Base-by-base conservation (phyloP, 371 early-diverging fungal genomes). In the Blyttiomyces sp. region DNA sequence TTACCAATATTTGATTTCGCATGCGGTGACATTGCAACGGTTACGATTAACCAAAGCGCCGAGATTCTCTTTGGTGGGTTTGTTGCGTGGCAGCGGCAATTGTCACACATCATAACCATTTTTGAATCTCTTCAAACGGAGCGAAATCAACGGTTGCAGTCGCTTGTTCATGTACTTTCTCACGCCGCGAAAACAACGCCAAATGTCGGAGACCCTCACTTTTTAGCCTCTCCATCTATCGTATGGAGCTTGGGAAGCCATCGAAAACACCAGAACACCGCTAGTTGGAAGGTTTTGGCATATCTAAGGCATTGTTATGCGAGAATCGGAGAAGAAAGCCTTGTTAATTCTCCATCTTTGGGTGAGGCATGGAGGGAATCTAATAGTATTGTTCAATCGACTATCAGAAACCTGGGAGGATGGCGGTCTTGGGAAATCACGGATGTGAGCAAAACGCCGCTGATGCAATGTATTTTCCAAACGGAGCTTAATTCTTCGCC, bases 241-340 rank as follows among this genome's bases (percentile, higher is more conserved):
- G 74, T 89, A 43, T 82, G 90, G 56, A 68, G 85, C n/a, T 57
- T 90, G n/a, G 88, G 87, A 2, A 53, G 28, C 32, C 79, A 82
- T 3, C 71, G 81, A 4, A 53, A 68, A 55, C 84, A 85, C 52
- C 83, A 90, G 57, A 80, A 77, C 13, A 87, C 88, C 58, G 77
- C 79, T 11, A 88, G 88, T 16, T 92, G 93, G 93, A 90, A 88
- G 57, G 53, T 92, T 1, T 60, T 92, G 4, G 81, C 80, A 2
- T 83, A 88, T 35, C 76, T 91, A 63, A 21, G 53, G 26, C 21
- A 54, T 43, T 43, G 44, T 42, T 31, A 31, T 4, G 36, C 26
- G n/a, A 4, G 23, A 9, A 34, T 59, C 33, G 50, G 51, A 27
- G n/a, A n/a, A n/a, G n/a, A n/a, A n/a, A n/a, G n/a, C n/a, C n/a